These are phyloP conservation scores for Polytolypa hystricis DNA, from an alignment of 2,329 filamentous ascomycete genomes.

Conservation along the genomic window DNA sequence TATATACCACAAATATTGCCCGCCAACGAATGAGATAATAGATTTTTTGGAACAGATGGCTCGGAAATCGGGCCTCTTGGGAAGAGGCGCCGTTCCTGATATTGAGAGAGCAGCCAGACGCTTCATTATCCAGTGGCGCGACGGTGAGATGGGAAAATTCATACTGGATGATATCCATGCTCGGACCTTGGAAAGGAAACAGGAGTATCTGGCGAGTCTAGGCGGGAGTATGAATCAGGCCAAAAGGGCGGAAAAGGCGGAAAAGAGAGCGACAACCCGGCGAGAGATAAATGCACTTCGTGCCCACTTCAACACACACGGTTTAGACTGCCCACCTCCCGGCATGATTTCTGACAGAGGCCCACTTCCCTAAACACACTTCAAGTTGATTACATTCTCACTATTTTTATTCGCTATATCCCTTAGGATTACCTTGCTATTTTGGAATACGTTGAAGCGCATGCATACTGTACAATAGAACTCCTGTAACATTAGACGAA, in stretches of 20 bases:
- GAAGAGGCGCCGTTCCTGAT: conserved; percentile 60
- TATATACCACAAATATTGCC: conserved; percentile 52
- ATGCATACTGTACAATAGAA: too few relatives aligned
- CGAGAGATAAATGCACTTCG: too few relatives aligned
- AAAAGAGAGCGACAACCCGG: conserved; percentile 20
- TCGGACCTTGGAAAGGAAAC: conserved; percentile 42
- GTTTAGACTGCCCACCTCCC: too few relatives aligned
- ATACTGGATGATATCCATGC: conserved; percentile 65
- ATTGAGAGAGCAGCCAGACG: conserved; percentile 64
- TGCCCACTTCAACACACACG: too few relatives aligned
- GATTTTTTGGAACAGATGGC: conserved; percentile 62
- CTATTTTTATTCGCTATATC: too few relatives aligned
- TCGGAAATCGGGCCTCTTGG: conserved; percentile 61
- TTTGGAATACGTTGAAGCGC: too few relatives aligned
- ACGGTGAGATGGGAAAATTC: conserved; percentile 64
- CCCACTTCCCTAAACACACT: too few relatives aligned
- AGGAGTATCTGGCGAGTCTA: conserved; percentile 19
- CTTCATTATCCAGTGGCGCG: conserved; percentile 72
- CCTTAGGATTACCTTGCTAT: too few relatives aligned
- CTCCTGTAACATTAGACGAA: too few relatives aligned
- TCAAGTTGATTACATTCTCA: too few relatives aligned
- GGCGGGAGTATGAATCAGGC: conserved; percentile 35
- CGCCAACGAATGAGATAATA: conserved; percentile 75
- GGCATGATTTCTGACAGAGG: too few relatives aligned
- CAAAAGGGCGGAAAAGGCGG: conserved; percentile 28